phyloP scores from a whole-genome alignment of 2,329 filamentous ascomycete genomes.

The Microascus cirrosus region DNA sequence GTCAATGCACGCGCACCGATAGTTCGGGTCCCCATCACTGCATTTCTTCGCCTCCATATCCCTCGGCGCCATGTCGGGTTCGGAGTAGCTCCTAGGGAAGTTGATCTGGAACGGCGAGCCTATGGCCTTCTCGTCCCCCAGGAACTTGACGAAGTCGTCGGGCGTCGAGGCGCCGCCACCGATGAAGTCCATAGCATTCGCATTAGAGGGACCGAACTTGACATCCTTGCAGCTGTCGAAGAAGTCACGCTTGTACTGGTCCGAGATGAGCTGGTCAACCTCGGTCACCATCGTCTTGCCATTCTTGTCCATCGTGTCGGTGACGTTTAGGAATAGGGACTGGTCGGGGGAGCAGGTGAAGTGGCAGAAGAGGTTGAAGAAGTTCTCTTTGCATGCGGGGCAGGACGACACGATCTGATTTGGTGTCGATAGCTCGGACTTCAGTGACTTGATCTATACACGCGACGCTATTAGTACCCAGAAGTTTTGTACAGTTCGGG shows the following conservation, averaged over 20 bases:
- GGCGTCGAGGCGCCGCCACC: conserved; percentile 92
- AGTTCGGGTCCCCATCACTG: conserved; percentile 77
- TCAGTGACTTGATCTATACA: conserved; percentile 61
- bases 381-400: conserved; percentile 95
- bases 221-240: conserved; percentile 98
- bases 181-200: conserved; percentile 90
- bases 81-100: conserved; percentile 56
- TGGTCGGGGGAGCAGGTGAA: conserved; percentile 98
- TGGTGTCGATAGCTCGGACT: conserved; percentile 75
- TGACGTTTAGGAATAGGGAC: conserved; percentile 90
- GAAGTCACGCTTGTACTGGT: conserved; percentile 76
- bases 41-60: conserved; percentile 71
- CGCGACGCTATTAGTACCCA: conserved; percentile 1
- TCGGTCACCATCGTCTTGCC: conserved; percentile 59
- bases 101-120: conserved; percentile 99
- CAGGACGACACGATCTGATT: conserved; percentile 86
- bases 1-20: conserved; percentile 87
- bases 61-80: conserved; percentile 56
- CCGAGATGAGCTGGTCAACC: conserved; percentile 78
- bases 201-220: conserved; percentile 91
- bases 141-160: conserved; percentile 74
- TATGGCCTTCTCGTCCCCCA: conserved; percentile 81
- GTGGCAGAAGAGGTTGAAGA: conserved; percentile 96
- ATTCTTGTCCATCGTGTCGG: conserved; percentile 52
- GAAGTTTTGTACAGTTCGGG: background rate